phyloP scores from a whole-genome alignment of 1,284 basidiomycete species.

The Coniferiporia weirii region DNA sequence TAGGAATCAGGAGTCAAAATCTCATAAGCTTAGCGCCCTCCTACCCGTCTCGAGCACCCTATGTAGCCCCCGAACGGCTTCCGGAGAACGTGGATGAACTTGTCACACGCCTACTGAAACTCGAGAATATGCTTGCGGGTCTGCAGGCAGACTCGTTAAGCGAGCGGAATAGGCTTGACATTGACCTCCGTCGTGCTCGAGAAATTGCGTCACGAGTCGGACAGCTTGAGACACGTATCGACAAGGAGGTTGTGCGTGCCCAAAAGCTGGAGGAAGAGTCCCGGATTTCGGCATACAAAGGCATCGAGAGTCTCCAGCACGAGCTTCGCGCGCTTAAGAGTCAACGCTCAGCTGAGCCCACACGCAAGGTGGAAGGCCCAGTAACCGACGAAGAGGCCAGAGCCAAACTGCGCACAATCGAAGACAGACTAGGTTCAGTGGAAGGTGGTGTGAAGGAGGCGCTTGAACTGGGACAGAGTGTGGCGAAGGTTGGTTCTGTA shows the following conservation, averaged over 20 bases:
- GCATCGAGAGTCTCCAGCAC: slow-evolving; percentile 44
- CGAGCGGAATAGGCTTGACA: slow-evolving; percentile 44
- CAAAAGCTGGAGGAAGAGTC: slow-evolving; percentile 51
- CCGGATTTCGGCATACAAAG: slow-evolving; percentile 39
- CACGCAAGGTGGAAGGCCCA: slow-evolving; percentile 30
- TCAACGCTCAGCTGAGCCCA: slow-evolving; percentile 30
- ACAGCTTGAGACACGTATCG: slow-evolving; percentile 51
- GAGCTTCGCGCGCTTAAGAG: slow-evolving; percentile 52
- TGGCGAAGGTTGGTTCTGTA: slow-evolving; percentile 31
- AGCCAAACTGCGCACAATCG: slow-evolving; percentile 47
- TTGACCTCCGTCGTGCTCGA: slow-evolving; percentile 40
- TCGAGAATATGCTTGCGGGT: slow-evolving; percentile 58
- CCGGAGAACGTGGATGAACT: slow-evolving; percentile 68
- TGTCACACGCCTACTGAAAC: slow-evolving; percentile 54
- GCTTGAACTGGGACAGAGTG: slow-evolving; percentile 56
- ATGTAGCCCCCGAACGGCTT: slow-evolving; percentile 50
- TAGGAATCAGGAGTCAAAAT: not conserved
- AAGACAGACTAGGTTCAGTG: slow-evolving; percentile 56
- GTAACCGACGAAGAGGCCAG: slow-evolving; percentile 50
- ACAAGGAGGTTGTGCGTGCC: slow-evolving; percentile 46
- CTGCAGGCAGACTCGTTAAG: slow-evolving; percentile 51
- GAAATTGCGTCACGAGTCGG: slow-evolving; percentile 50
- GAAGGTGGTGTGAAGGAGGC: slow-evolving; percentile 72
- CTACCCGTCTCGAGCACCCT: slow-evolving; percentile 13
- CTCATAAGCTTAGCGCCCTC: not conserved